These are phyloP conservation scores for Phytophthora meadii DNA, from an alignment of 352 stramenopile species.

Conservation along the genomic window DNA sequence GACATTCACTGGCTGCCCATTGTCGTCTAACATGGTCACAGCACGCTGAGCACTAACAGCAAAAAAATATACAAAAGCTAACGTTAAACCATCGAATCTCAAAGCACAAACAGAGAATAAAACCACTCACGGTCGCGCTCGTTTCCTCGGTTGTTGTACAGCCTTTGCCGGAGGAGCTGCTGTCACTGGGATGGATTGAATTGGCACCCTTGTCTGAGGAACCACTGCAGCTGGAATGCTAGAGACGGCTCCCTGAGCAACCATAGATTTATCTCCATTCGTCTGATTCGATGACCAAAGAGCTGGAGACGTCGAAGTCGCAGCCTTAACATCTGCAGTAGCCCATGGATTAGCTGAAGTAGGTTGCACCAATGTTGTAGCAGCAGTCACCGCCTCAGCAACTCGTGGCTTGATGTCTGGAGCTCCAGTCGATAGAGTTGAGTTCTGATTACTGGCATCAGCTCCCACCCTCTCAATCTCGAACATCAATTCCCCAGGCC, in stretches of 20 bases:
- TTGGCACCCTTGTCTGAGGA: conserved; percentile 8
- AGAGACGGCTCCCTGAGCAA: too few relatives aligned
- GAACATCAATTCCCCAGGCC: conserved; percentile 60
- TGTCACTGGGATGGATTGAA: conserved; percentile 12
- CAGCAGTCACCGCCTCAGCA: background rate
- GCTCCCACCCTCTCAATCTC: conserved; percentile 50
- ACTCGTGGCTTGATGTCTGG: background rate
- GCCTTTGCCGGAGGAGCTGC: background rate
- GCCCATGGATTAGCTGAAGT: conserved; percentile 6
- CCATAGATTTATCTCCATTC: background rate
- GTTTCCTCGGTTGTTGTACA: conserved; percentile 46
- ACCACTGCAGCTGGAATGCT: background rate
- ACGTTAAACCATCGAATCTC: background rate
- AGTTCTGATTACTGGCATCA: background rate
- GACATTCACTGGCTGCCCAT: conserved; percentile 45
- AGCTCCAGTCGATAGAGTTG: background rate
- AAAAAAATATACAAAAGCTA: background rate
- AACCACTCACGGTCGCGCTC: conserved; percentile 48
- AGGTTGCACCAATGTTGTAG: background rate
- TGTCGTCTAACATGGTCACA: conserved; percentile 32
- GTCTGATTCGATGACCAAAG: conserved; percentile 12
- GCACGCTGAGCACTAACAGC: conserved; percentile 20
- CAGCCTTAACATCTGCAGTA: background rate
- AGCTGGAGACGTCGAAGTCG: background rate
- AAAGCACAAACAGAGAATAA: background rate